A percentile compares a stretch with the other conserved stretches of the same genome.
Conservation (phyloP, 176 grass and related monocot genomes). For the Carex cristatella region DNA sequence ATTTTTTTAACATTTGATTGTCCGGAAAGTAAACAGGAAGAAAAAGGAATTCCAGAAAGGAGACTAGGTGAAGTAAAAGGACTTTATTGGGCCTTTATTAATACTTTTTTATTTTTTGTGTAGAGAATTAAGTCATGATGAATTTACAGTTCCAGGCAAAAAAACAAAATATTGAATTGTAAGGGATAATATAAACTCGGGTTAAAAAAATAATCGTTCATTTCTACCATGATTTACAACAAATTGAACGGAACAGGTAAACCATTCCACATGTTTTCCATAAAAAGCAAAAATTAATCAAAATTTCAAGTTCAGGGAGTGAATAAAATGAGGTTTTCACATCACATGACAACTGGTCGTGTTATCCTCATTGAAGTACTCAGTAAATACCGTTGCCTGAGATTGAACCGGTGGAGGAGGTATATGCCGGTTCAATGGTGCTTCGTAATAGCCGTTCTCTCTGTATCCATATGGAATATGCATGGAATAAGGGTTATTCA, state of each 20-base stretch:
- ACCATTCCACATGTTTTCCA: neutral
- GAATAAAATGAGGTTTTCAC: slow-evolving; percentile 23
- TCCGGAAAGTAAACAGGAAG: neutral
- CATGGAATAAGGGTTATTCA: slow-evolving; percentile 28
- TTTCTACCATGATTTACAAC: neutral
- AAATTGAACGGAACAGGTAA: neutral
- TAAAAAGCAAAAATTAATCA: neutral
- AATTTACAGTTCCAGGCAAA: neutral
- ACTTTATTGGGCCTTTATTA: neutral
- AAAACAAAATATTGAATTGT: neutral
- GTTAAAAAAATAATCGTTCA: neutral
- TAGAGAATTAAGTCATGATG: neutral
- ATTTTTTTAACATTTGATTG: neutral
- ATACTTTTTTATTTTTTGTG: neutral
- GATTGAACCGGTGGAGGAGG: slow-evolving; percentile 35
- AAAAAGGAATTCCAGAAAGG: neutral
- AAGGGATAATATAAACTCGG: neutral
- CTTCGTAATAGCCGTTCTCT: slow-evolving; percentile 33
- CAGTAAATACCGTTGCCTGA: slow-evolving; percentile 55
- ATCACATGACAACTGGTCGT: slow-evolving; percentile 57
- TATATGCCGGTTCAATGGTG: neutral
- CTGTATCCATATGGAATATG: slow-evolving; percentile 21
- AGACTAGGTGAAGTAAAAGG: neutral
- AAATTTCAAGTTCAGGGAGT: neutral
- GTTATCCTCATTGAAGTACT: slow-evolving; percentile 75